Evolutionary conservation across 345 rosid species (phyloP), one percentile per base, ranked within the genome.

Genomic region (Clarkia xantiana): DNA sequence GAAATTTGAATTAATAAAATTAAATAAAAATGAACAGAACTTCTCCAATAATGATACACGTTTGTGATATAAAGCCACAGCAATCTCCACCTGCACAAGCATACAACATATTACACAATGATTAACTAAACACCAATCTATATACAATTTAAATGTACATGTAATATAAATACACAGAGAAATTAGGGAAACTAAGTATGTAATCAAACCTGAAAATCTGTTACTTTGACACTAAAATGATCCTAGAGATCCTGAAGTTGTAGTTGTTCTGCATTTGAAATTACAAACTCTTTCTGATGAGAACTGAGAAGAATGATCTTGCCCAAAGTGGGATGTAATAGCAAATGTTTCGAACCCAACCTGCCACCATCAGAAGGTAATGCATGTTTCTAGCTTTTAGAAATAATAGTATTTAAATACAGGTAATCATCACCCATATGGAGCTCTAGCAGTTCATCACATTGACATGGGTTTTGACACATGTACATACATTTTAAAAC

Each of bases 211-310:
- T 79, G 81, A 63, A 72, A 56, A 62, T 78, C 76, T 54, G 57
- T 44, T 41, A 89, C 60, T 42, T 68, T 64, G 56, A 81, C 64
- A 74, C 70, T 75, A 65, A 73, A 79, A 64, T 58, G 64, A 62
- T 82, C 70, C 59, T 72, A 82, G 40, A 85, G 74, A 69, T 75
- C 67, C 46, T 67, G 71, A 61, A 72, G 58, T 60, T 59, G 71
- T 56, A 68, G 54, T 53, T 62, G 66, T 15, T 47, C 44, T 29
- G 59, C 53, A 60, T 54, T 34, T 42, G 79, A 60, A 52, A 60
- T 56, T 45, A 65, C 57, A 10, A 71, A 61, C 43, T 60, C 53
- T 50, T 69, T 69, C 46, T 54, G 50, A 52, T 66, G 18, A 25
- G n/a, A n/a, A n/a, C n/a, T n/a, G n/a, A n/a, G 10, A 3, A 58